Base-by-base conservation (phyloP, 495 filamentous ascomycete genomes). In the Glonium stellatum region DNA sequence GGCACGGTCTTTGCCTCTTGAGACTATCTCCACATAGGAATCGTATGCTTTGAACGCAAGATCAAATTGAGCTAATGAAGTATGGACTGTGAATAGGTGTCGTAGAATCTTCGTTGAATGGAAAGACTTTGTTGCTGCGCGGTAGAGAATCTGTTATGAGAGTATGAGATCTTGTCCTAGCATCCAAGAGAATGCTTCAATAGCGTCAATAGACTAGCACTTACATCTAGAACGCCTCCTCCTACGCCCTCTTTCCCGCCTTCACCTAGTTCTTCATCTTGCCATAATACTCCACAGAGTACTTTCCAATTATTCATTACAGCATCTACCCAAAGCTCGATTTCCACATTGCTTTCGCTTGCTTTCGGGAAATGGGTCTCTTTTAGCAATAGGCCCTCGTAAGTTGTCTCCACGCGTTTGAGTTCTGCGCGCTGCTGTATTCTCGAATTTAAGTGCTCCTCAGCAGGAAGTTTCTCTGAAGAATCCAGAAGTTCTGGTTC, bases 31-130 rank as follows among this genome's bases (percentile, higher is more conserved):
- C 18, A 95, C 75, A 72, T 97, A 98, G 0, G 91, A 89, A 70
- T 92, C 84, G 55, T 96, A 86, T 1, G 95, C 85, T 66, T 88
- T 86, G 63, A 92, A 78, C 4, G 92, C 93, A 42, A 97, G 77
- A 56, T 90, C 83, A 64, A 96, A 96, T 56, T 98, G 91, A 13
- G 89, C 90, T 41, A 96, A 75, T 1, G 88, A 79, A 2, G 87
- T 77, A 72, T 97, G 93, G 5, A 96, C 86, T 13, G 84, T 88
- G 63, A 97, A 97, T 0, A 98, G 78, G 69, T 95, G 85, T 55
- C 92, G 79, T 31, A 98, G 75, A 54, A 97, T 84, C 22, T 86
- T 73, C 5, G 91, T 92, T 1, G 95, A 97, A 69, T 97, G 93
- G 65, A 90, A 98, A 0, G 90, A 95, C 72, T 92, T 95, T 1